phyloP scores from a whole-genome alignment of 2,329 filamentous ascomycete genomes.

The Colletotrichum salicis region DNA sequence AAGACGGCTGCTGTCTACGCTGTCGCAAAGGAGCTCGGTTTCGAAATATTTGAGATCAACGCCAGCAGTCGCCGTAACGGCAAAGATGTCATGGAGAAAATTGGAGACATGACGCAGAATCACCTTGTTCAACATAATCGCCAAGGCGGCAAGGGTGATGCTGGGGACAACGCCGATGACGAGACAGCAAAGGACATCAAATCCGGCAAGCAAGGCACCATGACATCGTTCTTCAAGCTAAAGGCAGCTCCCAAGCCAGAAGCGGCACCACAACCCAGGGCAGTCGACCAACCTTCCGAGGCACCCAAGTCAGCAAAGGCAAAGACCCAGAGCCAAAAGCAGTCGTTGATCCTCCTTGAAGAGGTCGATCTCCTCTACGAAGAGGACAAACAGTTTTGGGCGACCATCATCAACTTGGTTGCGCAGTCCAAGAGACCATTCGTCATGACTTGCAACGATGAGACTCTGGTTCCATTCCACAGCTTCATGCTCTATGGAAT shows the following conservation, averaged over 20 bases:
- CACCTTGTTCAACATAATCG: constrained; percentile 77
- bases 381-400: constrained; percentile 96
- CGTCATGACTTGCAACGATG: constrained; percentile 94
- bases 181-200: constrained; percentile 68
- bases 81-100: constrained; percentile 88
- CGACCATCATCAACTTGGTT: constrained; percentile 81
- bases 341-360: constrained; percentile 93
- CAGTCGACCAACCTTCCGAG: constrained; percentile 30
- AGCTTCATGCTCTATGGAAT: constrained; percentile 86
- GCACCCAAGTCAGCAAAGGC: constrained; percentile 32
- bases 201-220: constrained; percentile 78
- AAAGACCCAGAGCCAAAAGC: constrained; percentile 73
- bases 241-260: constrained; percentile 50
- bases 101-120: constrained; percentile 97
- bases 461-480: constrained; percentile 80
- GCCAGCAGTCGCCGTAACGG: constrained; percentile 84
- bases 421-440: constrained; percentile 89
- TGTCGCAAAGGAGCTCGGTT: constrained; percentile 89
- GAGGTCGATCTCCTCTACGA: constrained; percentile 95
- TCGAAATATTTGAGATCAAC: constrained; percentile 96
- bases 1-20: constrained; percentile 95
- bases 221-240: constrained; percentile 83
- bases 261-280: constrained; percentile 36
- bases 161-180: constrained; percentile 50
- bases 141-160: constrained; percentile 45